Percentiles rank a stretch among this genome's conserved stretches.
Evolutionary conservation across 2,329 filamentous ascomycete genomes (phyloP).

Genomic region (Cladosporium phlei): DNA sequence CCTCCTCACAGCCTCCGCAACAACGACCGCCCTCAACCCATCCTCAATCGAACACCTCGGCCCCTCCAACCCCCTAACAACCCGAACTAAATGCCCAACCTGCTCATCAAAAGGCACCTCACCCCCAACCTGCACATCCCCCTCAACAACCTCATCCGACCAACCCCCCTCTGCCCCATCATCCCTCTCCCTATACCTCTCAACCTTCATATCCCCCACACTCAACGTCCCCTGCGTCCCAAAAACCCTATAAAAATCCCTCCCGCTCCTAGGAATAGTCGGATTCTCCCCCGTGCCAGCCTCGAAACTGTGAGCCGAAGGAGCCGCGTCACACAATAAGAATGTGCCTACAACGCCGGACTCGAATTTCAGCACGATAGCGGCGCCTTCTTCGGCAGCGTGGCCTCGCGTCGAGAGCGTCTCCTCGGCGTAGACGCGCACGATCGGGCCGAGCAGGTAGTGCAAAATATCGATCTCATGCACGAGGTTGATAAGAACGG

Average conservation of each 20-base stretch:
- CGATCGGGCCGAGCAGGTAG: constrained; percentile 51
- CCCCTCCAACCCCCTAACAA: constrained; percentile 40
- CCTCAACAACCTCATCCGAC: constrained; percentile 34
- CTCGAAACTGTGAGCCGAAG: constrained; percentile 53
- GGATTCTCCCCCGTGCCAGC: constrained; percentile 57
- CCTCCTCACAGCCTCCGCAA: constrained; percentile 49
- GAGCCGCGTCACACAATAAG: constrained; percentile 49
- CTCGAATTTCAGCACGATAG: constrained; percentile 49
- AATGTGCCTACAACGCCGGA: constrained; percentile 55
- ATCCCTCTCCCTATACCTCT: constrained; percentile 38
- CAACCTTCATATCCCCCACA: constrained; percentile 50
- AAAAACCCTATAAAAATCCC: constrained; percentile 53
- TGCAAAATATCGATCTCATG: constrained; percentile 58
- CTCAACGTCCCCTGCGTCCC: constrained; percentile 49
- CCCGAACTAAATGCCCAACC: constrained; percentile 47
- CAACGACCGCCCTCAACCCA: constrained; percentile 48
- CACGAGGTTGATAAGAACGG: constrained; percentile 56
- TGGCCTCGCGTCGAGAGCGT: constrained; percentile 42
- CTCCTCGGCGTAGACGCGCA: constrained; percentile 48
- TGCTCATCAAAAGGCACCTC: constrained; percentile 51
- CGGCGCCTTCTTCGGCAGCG: constrained; percentile 54
- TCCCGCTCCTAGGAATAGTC: constrained; percentile 40
- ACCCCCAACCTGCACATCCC: constrained; percentile 30
- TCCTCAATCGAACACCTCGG: constrained; percentile 48
- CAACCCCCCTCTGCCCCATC: constrained; percentile 38